These are phyloP conservation scores for Ceratocystis harringtonii DNA, from an alignment of 2,329 filamentous ascomycete species.

Conservation along the genomic window DNA sequence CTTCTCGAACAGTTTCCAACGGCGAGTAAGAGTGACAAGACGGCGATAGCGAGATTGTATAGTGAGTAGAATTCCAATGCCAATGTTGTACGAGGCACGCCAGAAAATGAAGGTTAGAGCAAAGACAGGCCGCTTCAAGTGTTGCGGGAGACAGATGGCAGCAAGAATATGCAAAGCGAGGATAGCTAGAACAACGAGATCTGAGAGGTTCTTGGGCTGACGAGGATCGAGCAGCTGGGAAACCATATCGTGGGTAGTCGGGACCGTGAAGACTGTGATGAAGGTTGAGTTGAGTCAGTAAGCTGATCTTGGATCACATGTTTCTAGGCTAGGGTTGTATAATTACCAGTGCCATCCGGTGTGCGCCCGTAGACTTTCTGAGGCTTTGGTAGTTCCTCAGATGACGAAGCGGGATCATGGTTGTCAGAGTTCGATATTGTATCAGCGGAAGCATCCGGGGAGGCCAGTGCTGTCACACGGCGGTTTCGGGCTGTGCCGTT, in stretches of 20 bases:
- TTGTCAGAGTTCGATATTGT: not conserved
- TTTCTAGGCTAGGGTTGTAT: not conserved
- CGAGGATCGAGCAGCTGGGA: constrained; percentile 88
- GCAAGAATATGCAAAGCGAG: constrained; percentile 59
- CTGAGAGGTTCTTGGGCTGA: constrained; percentile 88
- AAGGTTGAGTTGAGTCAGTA: not conserved
- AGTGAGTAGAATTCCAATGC: constrained; percentile 79
- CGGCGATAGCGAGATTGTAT: constrained; percentile 81
- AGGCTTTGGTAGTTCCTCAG: not conserved
- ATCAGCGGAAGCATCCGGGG: constrained; percentile 12
- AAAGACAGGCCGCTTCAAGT: constrained; percentile 60
- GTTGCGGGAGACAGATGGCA: constrained; percentile 56
- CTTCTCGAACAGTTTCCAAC: constrained; percentile 72
- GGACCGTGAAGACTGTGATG: constrained; percentile 73
- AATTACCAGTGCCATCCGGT: constrained; percentile 75
- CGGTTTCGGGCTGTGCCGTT: constrained; percentile 11
- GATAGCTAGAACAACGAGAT: constrained; percentile 63
- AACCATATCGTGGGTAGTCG: constrained; percentile 96
- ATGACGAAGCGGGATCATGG: not conserved
- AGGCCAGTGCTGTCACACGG: constrained; percentile 8
- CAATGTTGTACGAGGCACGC: constrained; percentile 82
- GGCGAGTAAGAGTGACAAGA: constrained; percentile 74
- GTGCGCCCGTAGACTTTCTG: constrained; percentile 81
- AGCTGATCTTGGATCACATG: not conserved
- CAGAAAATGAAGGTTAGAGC: constrained; percentile 80